Percentiles rank a stretch among this genome's conserved stretches.
phyloP scores from a whole-genome alignment of 192 early-diverging fungal genomes.

The Backusella psychrophila region DNA sequence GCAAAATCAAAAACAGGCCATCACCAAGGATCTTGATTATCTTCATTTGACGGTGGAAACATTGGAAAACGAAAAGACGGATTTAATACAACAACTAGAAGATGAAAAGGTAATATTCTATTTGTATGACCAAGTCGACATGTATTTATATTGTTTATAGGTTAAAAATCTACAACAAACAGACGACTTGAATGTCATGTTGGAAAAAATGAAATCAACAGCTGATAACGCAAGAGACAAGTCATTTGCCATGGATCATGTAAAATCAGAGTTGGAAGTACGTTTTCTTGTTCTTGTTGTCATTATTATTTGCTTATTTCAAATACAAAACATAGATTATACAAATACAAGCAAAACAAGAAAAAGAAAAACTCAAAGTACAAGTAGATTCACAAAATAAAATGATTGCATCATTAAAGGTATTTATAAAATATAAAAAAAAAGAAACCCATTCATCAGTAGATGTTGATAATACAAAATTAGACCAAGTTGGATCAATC shows the following conservation, averaged over 20 bases:
- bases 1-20: constrained; percentile 35
- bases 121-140: neutral
- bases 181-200: constrained; percentile 27
- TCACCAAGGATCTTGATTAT: constrained; percentile 33
- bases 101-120: constrained; percentile 20
- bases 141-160: neutral
- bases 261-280: constrained; percentile 16
- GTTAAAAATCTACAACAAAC: constrained; percentile 17
- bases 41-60: constrained; percentile 33
- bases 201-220: constrained; percentile 31
- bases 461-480: too few species aligned
- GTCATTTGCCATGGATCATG: constrained; percentile 9
- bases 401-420: neutral
- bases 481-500: neutral
- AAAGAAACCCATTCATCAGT: too few species aligned
- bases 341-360: neutral
- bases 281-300: neutral
- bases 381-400: neutral
- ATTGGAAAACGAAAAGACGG: constrained; percentile 21
- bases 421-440: neutral
- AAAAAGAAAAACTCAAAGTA: neutral
- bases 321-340: neutral
- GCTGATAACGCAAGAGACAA: constrained; percentile 29
- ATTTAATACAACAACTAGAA: constrained; percentile 21
- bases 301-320: neutral